These are phyloP conservation scores for Petunia hybrid DNA, from an alignment of 305 asterid species.

Conservation along the genomic window DNA sequence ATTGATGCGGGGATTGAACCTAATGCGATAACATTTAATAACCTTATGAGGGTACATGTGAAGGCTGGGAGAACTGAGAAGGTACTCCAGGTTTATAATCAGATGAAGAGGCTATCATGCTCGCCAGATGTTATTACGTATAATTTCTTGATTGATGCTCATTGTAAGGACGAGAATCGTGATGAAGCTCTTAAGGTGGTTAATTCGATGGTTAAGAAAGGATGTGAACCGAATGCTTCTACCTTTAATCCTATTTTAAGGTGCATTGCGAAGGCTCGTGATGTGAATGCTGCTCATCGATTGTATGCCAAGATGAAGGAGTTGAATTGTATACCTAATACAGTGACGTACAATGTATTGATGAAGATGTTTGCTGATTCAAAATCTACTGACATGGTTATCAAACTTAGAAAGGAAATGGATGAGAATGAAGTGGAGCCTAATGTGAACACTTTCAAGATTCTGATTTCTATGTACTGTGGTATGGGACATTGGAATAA, in stretches of 20 bases:
- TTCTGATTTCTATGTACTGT: conserved; percentile 73
- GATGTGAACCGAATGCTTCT: conserved; percentile 66
- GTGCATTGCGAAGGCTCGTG: conserved; percentile 69
- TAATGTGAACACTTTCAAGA: conserved; percentile 74
- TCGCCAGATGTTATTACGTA: conserved; percentile 79
- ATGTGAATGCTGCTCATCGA: conserved; percentile 83
- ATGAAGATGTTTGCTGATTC: conserved; percentile 91
- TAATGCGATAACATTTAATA: conserved; percentile 79
- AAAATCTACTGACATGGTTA: conserved; percentile 81
- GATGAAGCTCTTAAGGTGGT: conserved; percentile 80
- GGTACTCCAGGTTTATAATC: conserved; percentile 82
- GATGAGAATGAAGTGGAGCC: conserved; percentile 74
- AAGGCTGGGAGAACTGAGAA: conserved; percentile 93
- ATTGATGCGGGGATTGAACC: conserved; percentile 70
- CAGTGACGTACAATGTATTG: conserved; percentile 76
- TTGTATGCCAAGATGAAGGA: conserved; percentile 79
- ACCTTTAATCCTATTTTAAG: conserved; percentile 83
- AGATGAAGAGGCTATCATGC: conserved; percentile 79
- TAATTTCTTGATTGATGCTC: conserved; percentile 77
- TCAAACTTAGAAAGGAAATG: conserved; percentile 92
- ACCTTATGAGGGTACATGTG: conserved; percentile 87
- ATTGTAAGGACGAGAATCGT: conserved; percentile 75
- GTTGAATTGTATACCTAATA: conserved; percentile 62
- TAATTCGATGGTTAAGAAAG: conserved; percentile 65
- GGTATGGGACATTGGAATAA: conserved; percentile 96